Percentiles rank a stretch among this genome's conserved stretches.
These are phyloP conservation scores for Daphne laureola DNA, from an alignment of 441 rosid genomes.

Conservation along the genomic window DNA sequence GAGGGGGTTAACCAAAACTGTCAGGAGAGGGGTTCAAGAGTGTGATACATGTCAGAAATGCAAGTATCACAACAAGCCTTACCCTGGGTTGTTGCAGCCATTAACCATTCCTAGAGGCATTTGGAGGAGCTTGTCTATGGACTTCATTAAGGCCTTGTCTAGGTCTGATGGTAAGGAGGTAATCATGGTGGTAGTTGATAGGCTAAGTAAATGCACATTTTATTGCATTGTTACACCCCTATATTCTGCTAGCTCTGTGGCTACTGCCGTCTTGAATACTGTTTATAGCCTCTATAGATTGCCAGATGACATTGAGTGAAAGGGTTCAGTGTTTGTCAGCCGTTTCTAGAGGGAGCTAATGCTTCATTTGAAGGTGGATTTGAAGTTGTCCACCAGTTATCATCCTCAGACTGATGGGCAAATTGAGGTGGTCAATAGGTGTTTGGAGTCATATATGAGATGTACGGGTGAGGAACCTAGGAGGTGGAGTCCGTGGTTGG, in stretches of 20 bases:
- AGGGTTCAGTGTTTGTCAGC: neutral
- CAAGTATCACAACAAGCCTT: neutral
- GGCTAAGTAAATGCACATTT: neutral
- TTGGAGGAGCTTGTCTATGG: slow-evolving; percentile 1
- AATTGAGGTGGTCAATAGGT: slow-evolving; percentile 3
- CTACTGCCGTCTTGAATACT: neutral
- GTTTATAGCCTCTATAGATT: neutral
- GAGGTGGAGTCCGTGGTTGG: neutral
- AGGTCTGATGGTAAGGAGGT: neutral
- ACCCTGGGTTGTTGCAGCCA: slow-evolving; percentile 4
- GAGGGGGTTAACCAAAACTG: neutral
- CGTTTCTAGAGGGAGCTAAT: neutral
- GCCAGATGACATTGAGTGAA: neutral
- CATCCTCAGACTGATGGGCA: slow-evolving; percentile 15
- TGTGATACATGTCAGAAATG: slow-evolving; percentile 1
- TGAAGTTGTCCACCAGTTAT: neutral
- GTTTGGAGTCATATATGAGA: neutral
- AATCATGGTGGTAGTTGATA: slow-evolving; percentile 10
- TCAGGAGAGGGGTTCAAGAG: neutral
- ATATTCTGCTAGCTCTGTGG: neutral
- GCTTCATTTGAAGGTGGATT: neutral
- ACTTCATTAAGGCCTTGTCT: slow-evolving; percentile 6
- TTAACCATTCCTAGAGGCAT: neutral
- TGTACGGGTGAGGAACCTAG: neutral
- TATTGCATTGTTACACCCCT: slow-evolving; percentile 1